phyloP scores from a whole-genome alignment of 495 filamentous ascomycete species.

The Neurospora intermedia region DNA sequence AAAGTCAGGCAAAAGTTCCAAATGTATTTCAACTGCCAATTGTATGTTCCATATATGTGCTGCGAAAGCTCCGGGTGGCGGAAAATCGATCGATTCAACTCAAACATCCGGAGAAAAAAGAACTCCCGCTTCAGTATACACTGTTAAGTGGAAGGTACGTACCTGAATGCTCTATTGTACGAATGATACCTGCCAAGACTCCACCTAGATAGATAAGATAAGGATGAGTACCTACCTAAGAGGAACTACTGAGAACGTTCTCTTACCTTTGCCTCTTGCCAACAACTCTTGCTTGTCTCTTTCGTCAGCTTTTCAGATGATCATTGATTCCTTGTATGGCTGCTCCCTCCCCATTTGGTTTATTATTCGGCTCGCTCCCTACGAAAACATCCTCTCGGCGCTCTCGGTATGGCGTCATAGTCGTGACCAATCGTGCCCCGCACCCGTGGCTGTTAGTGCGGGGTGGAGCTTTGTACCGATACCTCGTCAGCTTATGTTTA shows the following conservation, averaged over 20 bases:
- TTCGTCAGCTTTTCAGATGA: neutral
- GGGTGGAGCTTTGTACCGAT: conserved; percentile 1
- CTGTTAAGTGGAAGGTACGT: neutral
- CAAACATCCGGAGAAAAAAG: neutral
- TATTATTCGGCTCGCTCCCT: neutral
- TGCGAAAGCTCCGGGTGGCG: neutral
- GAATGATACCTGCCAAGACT: neutral
- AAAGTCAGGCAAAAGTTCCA: neutral
- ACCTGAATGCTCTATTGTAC: neutral
- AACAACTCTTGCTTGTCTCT: neutral
- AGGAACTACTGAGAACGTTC: neutral
- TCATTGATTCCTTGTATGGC: neutral
- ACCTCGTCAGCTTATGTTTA: neutral
- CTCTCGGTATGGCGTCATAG: conserved; percentile 16
- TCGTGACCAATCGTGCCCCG: conserved; percentile 10
- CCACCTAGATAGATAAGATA: neutral
- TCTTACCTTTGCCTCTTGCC: neutral
- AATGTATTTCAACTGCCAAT: neutral
- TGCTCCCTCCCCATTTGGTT: neutral
- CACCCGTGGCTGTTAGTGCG: neutral
- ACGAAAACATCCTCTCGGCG: neutral
- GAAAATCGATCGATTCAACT: neutral
- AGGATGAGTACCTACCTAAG: neutral
- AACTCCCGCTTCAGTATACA: neutral
- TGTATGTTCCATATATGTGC: neutral